Percentiles rank a stretch among this genome's conserved stretches.
Evolutionary conservation across 768 basidiomycete species (phyloP).

Genomic region (Mycena capillaripes): DNA sequence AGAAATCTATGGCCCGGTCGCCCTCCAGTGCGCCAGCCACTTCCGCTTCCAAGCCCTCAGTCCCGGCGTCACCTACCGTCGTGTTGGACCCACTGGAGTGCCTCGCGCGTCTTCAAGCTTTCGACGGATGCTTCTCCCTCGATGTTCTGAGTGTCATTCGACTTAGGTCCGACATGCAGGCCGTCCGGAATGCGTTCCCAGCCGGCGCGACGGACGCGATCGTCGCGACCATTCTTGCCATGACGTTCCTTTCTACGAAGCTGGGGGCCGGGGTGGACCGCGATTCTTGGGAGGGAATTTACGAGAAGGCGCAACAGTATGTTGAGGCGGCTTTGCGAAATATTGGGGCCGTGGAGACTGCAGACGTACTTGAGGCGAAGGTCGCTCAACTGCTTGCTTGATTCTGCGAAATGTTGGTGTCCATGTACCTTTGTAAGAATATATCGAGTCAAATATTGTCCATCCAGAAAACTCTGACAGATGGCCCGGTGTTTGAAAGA

Average conservation of each 20-base stretch:
- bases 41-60: too few species aligned
- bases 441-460: too few species aligned
- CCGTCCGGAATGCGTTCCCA: slow-evolving; percentile 7
- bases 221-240: slow-evolving; percentile 24
- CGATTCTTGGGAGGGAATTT: slow-evolving; percentile 32
- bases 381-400: slow-evolving; percentile 16
- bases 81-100: slow-evolving; percentile 24
- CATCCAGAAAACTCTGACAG: too few species aligned
- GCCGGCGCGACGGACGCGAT: slow-evolving; percentile 10
- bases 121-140: slow-evolving; percentile 34
- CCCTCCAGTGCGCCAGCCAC: neutral
- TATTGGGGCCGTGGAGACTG: neutral
- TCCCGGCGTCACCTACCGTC: too few species aligned
- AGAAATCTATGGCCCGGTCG: too few species aligned
- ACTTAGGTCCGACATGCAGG: neutral
- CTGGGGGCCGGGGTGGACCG: slow-evolving; percentile 9
- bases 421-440: too few species aligned
- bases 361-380: slow-evolving; percentile 22
- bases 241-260: slow-evolving; percentile 30
- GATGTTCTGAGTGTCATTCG: slow-evolving; percentile 23
- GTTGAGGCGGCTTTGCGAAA: slow-evolving; percentile 15
- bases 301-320: slow-evolving; percentile 29
- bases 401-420: slow-evolving; percentile 9
- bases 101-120: slow-evolving; percentile 34
- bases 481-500: too few species aligned